A percentile compares a stretch with the other conserved stretches of the same genome.
Conservation (phyloP, 306 rosid genomes). For the Aeschynomene evenia region DNA sequence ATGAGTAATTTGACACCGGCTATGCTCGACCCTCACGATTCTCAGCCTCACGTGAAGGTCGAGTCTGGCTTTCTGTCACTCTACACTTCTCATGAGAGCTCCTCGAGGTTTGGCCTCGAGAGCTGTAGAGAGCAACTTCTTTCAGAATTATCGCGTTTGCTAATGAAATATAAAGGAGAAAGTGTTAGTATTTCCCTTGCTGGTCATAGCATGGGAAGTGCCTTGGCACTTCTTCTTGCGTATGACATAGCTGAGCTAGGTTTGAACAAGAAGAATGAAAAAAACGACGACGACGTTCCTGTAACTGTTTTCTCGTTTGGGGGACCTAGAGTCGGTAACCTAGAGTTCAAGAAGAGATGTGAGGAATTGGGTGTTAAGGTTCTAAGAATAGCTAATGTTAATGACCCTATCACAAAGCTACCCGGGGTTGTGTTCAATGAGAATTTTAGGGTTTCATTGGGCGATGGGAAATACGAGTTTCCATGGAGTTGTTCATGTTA, state of each 20-base stretch:
- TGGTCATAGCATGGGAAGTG: slow-evolving; percentile 97
- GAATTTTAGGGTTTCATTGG: slow-evolving; percentile 78
- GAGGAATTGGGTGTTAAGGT: slow-evolving; percentile 83
- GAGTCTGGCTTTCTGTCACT: slow-evolving; percentile 77
- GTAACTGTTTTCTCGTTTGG: slow-evolving; percentile 82
- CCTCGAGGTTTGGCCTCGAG: slow-evolving; percentile 50
- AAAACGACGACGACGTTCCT: slow-evolving; percentile 18
- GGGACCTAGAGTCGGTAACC: slow-evolving; percentile 87
- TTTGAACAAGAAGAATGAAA: slow-evolving; percentile 30
- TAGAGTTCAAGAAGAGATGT: slow-evolving; percentile 63
- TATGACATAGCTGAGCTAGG: slow-evolving; percentile 87
- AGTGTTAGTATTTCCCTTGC: slow-evolving; percentile 66
- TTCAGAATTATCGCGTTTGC: slow-evolving; percentile 63
- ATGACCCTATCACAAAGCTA: slow-evolving; percentile 86
- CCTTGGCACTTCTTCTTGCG: slow-evolving; percentile 78
- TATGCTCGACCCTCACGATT: slow-evolving; percentile 61
- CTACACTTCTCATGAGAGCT: slow-evolving; percentile 72
- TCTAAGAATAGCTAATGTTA: slow-evolving; percentile 65
- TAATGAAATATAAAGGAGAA: slow-evolving; percentile 56
- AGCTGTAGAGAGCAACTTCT: slow-evolving; percentile 94
- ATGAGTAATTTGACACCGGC: slow-evolving; percentile 86
- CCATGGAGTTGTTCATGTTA: slow-evolving; percentile 79
- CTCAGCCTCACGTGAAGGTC: slow-evolving; percentile 63
- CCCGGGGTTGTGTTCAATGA: slow-evolving; percentile 86
- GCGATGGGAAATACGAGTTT: slow-evolving; percentile 46